Conservation (phyloP, 768 basidiomycete genomes). For the Galerina marginata region DNA sequence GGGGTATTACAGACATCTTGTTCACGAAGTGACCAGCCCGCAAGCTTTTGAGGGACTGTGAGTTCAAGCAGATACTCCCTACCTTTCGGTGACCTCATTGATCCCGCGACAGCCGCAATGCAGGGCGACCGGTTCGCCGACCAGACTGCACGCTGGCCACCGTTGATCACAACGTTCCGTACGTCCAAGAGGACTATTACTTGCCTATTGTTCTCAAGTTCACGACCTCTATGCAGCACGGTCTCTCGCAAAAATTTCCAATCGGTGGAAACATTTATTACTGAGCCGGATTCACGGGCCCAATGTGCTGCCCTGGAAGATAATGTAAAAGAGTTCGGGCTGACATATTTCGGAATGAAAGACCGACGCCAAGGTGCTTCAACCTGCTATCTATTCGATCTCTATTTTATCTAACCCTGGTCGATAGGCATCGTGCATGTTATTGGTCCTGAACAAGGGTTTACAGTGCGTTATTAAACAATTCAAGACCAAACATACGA, state of each 20-base stretch:
- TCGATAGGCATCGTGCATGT: slow-evolving; percentile 80
- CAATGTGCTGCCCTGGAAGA: slow-evolving; percentile 86
- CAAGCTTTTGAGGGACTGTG: slow-evolving; percentile 91
- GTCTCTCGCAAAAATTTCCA: slow-evolving; percentile 77
- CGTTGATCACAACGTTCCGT: slow-evolving; percentile 90
- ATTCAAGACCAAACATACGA: background rate
- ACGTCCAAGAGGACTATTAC: slow-evolving; percentile 33
- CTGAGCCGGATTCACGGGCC: slow-evolving; percentile 83
- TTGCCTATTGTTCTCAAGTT: background rate
- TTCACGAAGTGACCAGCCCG: slow-evolving; percentile 94
- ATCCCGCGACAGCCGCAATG: slow-evolving; percentile 57
- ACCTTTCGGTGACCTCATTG: slow-evolving; percentile 19
- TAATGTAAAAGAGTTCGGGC: slow-evolving; percentile 89
- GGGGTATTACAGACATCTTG: slow-evolving; percentile 50
- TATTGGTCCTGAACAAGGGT: slow-evolving; percentile 94
- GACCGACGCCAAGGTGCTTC: slow-evolving; percentile 81
- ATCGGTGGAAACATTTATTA: slow-evolving; percentile 73
- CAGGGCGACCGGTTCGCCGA: slow-evolving; percentile 77
- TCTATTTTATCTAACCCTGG: slow-evolving; percentile 19
- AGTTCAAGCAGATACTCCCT: slow-evolving; percentile 25
- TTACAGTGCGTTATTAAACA: slow-evolving; percentile 59
- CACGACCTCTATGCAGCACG: slow-evolving; percentile 51
- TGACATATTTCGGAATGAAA: slow-evolving; percentile 91
- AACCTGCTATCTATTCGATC: background rate
- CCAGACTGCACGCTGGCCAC: slow-evolving; percentile 91